phyloP scores from a whole-genome alignment of 495 filamentous ascomycete genomes.

The Penicillium herquei region DNA sequence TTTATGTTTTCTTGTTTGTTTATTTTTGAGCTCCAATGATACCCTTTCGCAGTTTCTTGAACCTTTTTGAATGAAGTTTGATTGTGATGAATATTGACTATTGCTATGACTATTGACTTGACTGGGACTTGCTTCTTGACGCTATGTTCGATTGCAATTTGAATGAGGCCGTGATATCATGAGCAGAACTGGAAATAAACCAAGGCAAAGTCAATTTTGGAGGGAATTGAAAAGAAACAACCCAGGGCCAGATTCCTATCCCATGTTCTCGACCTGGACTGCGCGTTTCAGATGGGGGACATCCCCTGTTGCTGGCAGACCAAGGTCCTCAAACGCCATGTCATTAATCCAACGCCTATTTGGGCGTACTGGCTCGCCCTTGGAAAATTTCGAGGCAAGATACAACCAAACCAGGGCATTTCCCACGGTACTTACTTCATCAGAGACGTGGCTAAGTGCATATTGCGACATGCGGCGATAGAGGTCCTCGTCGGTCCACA shows the following conservation, averaged over 20 bases:
- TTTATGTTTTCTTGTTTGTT: conserved; percentile 8
- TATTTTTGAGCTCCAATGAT: conserved; percentile 21
- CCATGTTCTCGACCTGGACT: conserved; percentile 35
- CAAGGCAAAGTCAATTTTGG: neutral
- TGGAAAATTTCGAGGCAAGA: conserved; percentile 61
- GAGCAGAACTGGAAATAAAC: too few species aligned
- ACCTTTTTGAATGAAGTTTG: neutral
- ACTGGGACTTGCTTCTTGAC: neutral
- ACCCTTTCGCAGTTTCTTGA: conserved; percentile 13
- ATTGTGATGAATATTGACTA: neutral
- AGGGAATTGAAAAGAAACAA: neutral
- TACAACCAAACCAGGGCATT: conserved; percentile 79
- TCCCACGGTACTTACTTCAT: conserved; percentile 82
- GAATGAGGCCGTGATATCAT: too few species aligned
- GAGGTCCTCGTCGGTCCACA: conserved; percentile 65
- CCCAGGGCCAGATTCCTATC: conserved; percentile 1
- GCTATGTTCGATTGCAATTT: neutral
- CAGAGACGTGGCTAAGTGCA: conserved; percentile 65
- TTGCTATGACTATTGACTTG: neutral
- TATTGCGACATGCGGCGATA: conserved; percentile 67
- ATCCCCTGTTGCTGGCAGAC: conserved; percentile 16
- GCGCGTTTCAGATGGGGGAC: conserved; percentile 47
- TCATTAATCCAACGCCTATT: conserved; percentile 72
- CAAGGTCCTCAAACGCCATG: conserved; percentile 69
- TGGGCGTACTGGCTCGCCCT: conserved; percentile 47